A percentile compares a stretch with the other conserved stretches of the same genome.
Conservation (phyloP, 129 eudicot genomes). For the Helichrysum umbraculigerum region DNA sequence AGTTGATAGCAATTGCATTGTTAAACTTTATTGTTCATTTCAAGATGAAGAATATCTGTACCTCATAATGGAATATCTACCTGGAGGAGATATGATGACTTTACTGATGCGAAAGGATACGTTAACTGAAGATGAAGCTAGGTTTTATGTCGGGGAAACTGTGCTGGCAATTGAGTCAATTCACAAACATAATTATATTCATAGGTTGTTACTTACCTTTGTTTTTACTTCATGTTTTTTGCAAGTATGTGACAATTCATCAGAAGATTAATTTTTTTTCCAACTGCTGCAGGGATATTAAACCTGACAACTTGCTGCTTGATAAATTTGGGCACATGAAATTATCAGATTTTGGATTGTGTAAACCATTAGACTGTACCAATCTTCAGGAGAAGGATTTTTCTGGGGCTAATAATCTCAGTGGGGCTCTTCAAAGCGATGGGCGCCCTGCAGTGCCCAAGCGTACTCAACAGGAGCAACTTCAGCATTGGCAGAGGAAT, state of each 20-base stretch:
- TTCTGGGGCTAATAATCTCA: constrained; percentile 58
- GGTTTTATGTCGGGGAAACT: constrained; percentile 91
- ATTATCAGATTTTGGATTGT: constrained; percentile 93
- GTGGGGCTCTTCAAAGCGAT: constrained; percentile 96
- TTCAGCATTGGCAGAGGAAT: constrained; percentile 97
- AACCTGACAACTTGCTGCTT: constrained; percentile 94
- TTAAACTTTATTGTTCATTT: constrained; percentile 92
- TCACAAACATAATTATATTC: constrained; percentile 93
- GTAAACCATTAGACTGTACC: constrained; percentile 90
- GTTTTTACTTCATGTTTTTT: constrained; percentile 8
- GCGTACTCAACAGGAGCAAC: constrained; percentile 95
- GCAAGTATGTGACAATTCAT: not conserved
- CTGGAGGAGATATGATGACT: constrained; percentile 99
- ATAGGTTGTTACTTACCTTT: constrained; percentile 54
- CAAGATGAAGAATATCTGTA: constrained; percentile 95
- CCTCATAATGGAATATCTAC: constrained; percentile 92
- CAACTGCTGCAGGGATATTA: constrained; percentile 74
- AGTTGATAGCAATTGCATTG: constrained; percentile 96
- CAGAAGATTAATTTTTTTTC: constrained; percentile 15
- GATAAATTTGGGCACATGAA: constrained; percentile 97
- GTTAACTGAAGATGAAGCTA: constrained; percentile 84
- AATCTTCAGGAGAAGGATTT: constrained; percentile 93
- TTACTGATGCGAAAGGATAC: constrained; percentile 91
- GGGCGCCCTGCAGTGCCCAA: constrained; percentile 87
- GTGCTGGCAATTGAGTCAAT: constrained; percentile 94